Evolutionary conservation across 1,284 basidiomycete genomes (phyloP).

Genomic region (Malassezia obtusa): DNA sequence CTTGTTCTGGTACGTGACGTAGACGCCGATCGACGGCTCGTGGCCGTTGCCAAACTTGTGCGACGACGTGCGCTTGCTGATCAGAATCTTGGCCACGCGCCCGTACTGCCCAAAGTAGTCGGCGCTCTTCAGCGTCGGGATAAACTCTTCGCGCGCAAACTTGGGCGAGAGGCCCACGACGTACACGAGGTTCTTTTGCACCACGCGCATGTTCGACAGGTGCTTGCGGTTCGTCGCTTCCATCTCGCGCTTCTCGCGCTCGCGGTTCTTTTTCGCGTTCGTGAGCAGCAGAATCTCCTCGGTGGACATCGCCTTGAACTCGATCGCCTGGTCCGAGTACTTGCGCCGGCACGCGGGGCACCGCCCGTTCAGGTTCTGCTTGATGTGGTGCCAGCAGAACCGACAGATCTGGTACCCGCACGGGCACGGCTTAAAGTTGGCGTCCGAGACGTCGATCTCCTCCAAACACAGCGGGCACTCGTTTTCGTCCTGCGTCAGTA

Average conservation of each 20-base stretch:
- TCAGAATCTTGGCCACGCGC: constrained; percentile 88
- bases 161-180: constrained; percentile 84
- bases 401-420: constrained; percentile 99
- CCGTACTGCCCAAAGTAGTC: constrained; percentile 99
- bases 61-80: constrained; percentile 76
- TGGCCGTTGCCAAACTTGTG: constrained; percentile 53
- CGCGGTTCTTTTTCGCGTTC: constrained; percentile 88
- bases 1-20: constrained; percentile 88
- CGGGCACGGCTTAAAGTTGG: constrained; percentile 97
- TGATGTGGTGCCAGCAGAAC: constrained; percentile 99
- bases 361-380: constrained; percentile 85
- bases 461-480: constrained; percentile 97
- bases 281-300: constrained; percentile 96
- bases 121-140: constrained; percentile 81
- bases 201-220: constrained; percentile 84
- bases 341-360: constrained; percentile 92
- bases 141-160: constrained; percentile 92
- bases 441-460: constrained; percentile 96
- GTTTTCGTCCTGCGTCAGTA: constrained; percentile 69
- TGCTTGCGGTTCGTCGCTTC: constrained; percentile 77
- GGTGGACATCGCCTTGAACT: constrained; percentile 88
- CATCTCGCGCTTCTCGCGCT: constrained; percentile 90
- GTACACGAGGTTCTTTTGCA: constrained; percentile 92
- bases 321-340: constrained; percentile 83
- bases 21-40: constrained; percentile 73